Conservation (phyloP, 2,329 filamentous ascomycete genomes). For the Fusarium albidum region DNA sequence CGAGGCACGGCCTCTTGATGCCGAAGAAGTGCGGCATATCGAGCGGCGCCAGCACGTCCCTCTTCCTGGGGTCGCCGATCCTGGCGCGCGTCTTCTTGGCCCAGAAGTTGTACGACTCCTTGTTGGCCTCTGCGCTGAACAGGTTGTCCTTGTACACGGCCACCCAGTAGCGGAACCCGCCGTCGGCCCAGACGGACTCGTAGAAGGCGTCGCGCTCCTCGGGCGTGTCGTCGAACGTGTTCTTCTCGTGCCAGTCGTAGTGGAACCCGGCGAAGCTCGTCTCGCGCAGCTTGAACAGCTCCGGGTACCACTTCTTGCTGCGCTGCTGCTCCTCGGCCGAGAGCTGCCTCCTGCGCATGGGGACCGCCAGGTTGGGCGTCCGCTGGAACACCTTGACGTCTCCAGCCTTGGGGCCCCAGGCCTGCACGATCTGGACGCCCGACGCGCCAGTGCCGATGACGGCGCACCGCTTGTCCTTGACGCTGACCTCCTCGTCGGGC, state of each 20-base stretch:
- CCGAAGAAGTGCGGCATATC: slow-evolving; percentile 63
- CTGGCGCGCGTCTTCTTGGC: slow-evolving; percentile 58
- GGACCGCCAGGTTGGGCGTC: slow-evolving; percentile 71
- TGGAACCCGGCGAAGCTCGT: slow-evolving; percentile 66
- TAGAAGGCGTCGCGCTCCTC: slow-evolving; percentile 59
- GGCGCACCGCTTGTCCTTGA: slow-evolving; percentile 65
- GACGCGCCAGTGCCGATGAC: slow-evolving; percentile 72
- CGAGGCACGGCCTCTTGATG: slow-evolving; percentile 57
- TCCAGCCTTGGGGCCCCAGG: slow-evolving; percentile 60
- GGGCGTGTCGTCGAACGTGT: slow-evolving; percentile 62
- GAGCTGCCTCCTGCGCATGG: slow-evolving; percentile 63
- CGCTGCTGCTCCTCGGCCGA: slow-evolving; percentile 49
- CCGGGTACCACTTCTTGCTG: slow-evolving; percentile 53
- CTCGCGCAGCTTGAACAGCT: slow-evolving; percentile 62
- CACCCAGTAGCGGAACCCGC: slow-evolving; percentile 66
- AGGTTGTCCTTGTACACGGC: slow-evolving; percentile 62
- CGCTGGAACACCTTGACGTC: slow-evolving; percentile 70
- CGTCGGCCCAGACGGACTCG: slow-evolving; percentile 57
- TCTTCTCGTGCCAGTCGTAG: slow-evolving; percentile 62
- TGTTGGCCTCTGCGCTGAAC: slow-evolving; percentile 55
- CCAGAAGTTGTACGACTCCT: slow-evolving; percentile 65
- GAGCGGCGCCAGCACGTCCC: slow-evolving; percentile 60
- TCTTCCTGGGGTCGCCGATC: slow-evolving; percentile 56
- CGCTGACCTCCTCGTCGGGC: slow-evolving; percentile 64
- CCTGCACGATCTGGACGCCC: slow-evolving; percentile 71